phyloP scores from a whole-genome alignment of 1,284 basidiomycete species.

The Phylloporus gajari region DNA sequence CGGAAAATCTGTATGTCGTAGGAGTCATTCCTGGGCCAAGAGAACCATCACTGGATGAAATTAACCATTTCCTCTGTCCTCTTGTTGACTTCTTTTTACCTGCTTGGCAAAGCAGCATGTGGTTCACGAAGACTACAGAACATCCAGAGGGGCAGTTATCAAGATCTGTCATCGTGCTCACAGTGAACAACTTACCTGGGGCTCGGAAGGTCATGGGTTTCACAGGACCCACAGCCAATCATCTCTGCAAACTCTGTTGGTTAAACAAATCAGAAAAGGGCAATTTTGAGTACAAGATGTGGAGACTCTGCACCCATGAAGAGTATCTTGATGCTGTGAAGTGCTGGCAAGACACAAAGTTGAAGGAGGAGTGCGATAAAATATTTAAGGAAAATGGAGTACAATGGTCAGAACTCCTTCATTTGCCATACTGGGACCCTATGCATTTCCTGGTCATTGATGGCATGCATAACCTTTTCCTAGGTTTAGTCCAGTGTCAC shows the following conservation, averaged over 20 bases:
- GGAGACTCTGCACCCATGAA: background rate
- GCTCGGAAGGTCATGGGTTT: slow-evolving; percentile 9
- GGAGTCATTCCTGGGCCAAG: background rate
- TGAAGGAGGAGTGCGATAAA: background rate
- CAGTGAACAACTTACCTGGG: slow-evolving; percentile 8
- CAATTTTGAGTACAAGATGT: background rate
- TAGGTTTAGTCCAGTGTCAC: slow-evolving; percentile 3
- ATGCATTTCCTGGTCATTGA: slow-evolving; percentile 44
- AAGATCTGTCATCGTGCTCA: slow-evolving; percentile 8
- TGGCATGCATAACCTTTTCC: slow-evolving; percentile 51
- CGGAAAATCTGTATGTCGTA: background rate
- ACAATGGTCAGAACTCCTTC: slow-evolving; percentile 49
- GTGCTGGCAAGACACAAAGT: background rate
- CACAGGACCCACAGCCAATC: background rate
- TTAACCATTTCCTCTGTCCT: slow-evolving; percentile 38
- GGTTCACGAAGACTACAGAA: slow-evolving; percentile 5
- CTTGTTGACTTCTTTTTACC: slow-evolving; percentile 40
- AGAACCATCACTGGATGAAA: slow-evolving; percentile 14
- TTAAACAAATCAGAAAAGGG: slow-evolving; percentile 5
- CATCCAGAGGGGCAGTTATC: background rate
- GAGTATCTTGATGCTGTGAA: background rate
- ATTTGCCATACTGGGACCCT: slow-evolving; percentile 53
- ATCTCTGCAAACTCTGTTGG: slow-evolving; percentile 14
- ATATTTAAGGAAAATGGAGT: slow-evolving; percentile 23
- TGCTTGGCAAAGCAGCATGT: slow-evolving; percentile 9